Conservation (phyloP, 1,284 basidiomycete genomes). For the Microbotryum silenes-acaulis region DNA sequence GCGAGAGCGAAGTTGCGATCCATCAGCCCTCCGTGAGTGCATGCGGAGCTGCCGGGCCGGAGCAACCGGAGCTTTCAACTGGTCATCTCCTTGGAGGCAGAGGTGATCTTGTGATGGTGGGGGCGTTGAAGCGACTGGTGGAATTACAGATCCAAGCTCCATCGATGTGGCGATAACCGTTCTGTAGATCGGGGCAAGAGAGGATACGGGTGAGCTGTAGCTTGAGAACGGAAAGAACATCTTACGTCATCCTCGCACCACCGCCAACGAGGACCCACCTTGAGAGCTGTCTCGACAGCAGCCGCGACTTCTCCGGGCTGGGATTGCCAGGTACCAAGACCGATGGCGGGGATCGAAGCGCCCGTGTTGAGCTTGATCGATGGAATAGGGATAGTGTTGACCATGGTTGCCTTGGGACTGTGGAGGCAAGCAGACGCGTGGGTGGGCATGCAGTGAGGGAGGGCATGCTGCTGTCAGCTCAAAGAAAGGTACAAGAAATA, state of each 20-base stretch:
- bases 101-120: neutral
- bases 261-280: neutral
- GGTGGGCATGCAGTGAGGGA: no score
- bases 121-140: neutral
- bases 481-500: no score
- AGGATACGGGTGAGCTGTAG: no score
- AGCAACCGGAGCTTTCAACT: no score
- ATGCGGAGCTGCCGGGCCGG: neutral
- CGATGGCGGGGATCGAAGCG: conserved; percentile 8
- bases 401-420: no score
- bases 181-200: no score
- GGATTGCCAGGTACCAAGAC: conserved; percentile 9
- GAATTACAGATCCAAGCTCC: conserved; percentile 37
- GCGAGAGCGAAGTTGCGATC: neutral
- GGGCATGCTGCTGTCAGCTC: no score
- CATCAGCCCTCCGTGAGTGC: neutral
- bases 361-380: conserved; percentile 15
- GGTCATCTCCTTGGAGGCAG: neutral
- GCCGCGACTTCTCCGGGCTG: neutral
- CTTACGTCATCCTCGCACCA: no score
- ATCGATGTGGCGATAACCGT: conserved; percentile 69
- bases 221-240: no score
- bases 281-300: conserved; percentile 4
- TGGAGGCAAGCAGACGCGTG: no score
- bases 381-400: neutral